Base-by-base conservation (phyloP, 1,284 basidiomycete genomes). In the Exobasidium cylindrosporum region DNA sequence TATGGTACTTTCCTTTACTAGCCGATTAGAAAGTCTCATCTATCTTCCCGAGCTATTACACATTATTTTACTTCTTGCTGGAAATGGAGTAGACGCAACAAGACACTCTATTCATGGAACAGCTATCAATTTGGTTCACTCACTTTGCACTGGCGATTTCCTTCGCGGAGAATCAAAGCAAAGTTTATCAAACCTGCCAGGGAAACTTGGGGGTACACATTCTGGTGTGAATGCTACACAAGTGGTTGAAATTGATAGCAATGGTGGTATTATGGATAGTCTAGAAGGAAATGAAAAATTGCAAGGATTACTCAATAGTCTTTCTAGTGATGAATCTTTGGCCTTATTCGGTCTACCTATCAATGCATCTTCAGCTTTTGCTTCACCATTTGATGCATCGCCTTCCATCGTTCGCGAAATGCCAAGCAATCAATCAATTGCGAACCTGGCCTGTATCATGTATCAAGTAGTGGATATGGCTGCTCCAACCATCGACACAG, bases 401-500 rank as follows among this genome's bases (percentile, higher is more conserved):
- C 55, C 60, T 23, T 66, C 67, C 3, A 55, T 67, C 1, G 66
- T 75, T 17, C 70, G 70, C 23, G 71, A 73, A 0, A 60, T 60
- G 29, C 74, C 73, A 3, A 70, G 68, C 65, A 75, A 72, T 31
- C 67, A 60, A 1, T 56, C 65, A n/a, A 77, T 77, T 53, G 74
- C 70, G 50, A 63, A 63, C 21, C 65, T 77, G 4, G 73, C 74
- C 5, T 57, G 43, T 55, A 52, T 73, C 14, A 66, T 77, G 66
- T 77, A 75, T 61, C 67, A 68, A 49, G 60, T 77, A 13, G 65
- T 69, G 2, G 73, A 77, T 28, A 62, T 72, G 5, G 73, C 74
- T 1, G 71, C 74, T 4, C 74, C 74, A 3, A 69, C 61, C 52
- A 61, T 61, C 3, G 93, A 91, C 57, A 83, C 92, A 10, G 83